Base-by-base conservation (phyloP, 2,329 filamentous ascomycete species). In the Fusarium sacchari region DNA sequence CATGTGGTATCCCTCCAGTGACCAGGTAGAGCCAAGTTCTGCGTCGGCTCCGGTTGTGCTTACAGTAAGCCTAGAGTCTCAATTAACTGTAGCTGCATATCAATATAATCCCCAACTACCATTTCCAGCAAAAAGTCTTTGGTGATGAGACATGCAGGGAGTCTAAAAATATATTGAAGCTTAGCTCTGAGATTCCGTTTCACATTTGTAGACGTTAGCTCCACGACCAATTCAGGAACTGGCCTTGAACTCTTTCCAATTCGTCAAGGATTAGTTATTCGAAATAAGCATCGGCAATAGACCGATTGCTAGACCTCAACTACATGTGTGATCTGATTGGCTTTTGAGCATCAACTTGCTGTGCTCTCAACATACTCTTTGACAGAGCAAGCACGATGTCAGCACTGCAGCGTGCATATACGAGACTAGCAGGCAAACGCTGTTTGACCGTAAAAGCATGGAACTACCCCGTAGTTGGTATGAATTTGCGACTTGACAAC, bases 101-200 rank as follows among this genome's bases (percentile, higher is more conserved):
- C 18, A 4, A 20, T 12, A 12, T 12, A 20, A 13, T 5, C 11
- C 15, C 17, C 7, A 24, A 26, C 3, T 18, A 5, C 5, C 11
- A 7, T 44, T 24, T 26, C 17, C 6, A 18, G 42, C 5, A 8
- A 44, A 20, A 12, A 20, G 6, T 20, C 18, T 6, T 7, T 18
- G 10, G 10, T 18, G 15, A 20, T 5, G 4, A 0, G 6, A 22
- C 15, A 22, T 6, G 9, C 3, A 0, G 13, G 13, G 9, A 7
- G 1, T 10, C 4, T 7, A 28, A 15, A 17, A 47, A 17, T 47
- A 9, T 22, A 30, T 17, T 30, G 17, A 30, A 30, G 44, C 20
- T 30, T 47, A 47, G 12, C 4, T n/a, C 10, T 30, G 6, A 14
- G 4, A 20, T 15, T 47, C 9, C 14, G 4, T 9, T 4, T 22